Conservation (phyloP, 1,284 basidiomycete genomes). For the Trametes pubescens region DNA sequence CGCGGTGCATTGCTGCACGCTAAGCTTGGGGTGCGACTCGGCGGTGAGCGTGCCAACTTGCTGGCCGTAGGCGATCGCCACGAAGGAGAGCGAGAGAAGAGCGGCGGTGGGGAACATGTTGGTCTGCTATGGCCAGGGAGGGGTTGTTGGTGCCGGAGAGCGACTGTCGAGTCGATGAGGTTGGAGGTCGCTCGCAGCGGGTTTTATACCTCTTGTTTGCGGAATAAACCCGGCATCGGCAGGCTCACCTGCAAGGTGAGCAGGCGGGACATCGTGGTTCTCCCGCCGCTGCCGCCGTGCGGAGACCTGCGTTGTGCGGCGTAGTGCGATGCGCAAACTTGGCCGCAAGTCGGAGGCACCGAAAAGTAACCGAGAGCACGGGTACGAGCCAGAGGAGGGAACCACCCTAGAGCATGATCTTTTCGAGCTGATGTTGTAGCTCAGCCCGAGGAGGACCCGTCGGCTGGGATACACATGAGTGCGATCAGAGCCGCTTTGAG, state of each 20-base stretch:
- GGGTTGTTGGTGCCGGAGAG: conserved; percentile 18
- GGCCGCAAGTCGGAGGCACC: conserved; percentile 11
- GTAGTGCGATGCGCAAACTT: not conserved
- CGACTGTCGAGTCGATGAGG: conserved; percentile 31
- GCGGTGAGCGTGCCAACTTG: conserved; percentile 46
- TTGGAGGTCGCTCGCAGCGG: not conserved
- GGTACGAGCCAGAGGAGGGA: not conserved
- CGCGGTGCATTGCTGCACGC: conserved; percentile 40
- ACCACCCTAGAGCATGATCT: not conserved
- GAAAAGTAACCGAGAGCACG: conserved; percentile 24
- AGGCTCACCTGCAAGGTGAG: not conserved
- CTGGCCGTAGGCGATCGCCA: conserved; percentile 41
- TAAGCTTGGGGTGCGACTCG: conserved; percentile 46
- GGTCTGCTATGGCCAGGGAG: conserved; percentile 12
- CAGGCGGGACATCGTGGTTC: not conserved
- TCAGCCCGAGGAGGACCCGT: conserved; percentile 27
- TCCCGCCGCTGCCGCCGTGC: conserved; percentile 14
- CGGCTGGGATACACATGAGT: conserved; percentile 20
- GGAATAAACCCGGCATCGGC: conserved; percentile 24
- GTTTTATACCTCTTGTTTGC: conserved; percentile 23
- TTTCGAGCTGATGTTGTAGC: conserved; percentile 1
- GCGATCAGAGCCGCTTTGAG: not conserved
- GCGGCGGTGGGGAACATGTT: conserved; percentile 39
- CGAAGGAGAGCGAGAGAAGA: conserved; percentile 39
- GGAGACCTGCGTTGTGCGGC: not conserved